phyloP scores from a whole-genome alignment of 2,329 filamentous ascomycete genomes.

The Pseudogymnoascus sp. region DNA sequence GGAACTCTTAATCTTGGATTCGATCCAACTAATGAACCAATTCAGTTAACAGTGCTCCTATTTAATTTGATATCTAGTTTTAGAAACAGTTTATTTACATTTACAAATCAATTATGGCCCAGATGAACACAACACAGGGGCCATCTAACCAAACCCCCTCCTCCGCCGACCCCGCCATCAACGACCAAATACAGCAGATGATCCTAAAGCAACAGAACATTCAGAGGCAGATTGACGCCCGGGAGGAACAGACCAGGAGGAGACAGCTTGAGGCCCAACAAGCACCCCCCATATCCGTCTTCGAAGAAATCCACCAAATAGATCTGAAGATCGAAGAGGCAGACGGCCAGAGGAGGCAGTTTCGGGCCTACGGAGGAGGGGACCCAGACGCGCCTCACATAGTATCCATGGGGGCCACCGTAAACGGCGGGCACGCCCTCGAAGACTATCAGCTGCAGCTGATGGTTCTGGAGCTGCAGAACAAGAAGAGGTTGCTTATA shows the following conservation, averaged over 20 bases:
- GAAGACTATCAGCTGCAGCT: too few species aligned
- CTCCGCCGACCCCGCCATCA: conserved; percentile 62
- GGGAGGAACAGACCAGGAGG: too few species aligned
- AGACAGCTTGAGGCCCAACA: conserved; percentile 35
- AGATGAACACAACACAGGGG: background rate
- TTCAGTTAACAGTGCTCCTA: background rate
- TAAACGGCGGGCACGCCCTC: too few species aligned
- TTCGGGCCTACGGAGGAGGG: conserved; percentile 65
- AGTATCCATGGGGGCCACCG: too few species aligned
- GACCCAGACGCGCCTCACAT: too few species aligned
- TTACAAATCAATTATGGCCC: background rate
- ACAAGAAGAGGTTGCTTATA: conserved; percentile 79
- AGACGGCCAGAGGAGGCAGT: conserved; percentile 76
- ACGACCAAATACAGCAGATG: conserved; percentile 88
- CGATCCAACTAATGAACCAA: background rate
- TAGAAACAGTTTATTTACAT: background rate
- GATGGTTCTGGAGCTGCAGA: conserved; percentile 34
- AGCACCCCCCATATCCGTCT: conserved; percentile 64
- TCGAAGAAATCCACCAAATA: conserved; percentile 77
- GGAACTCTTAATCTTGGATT: background rate
- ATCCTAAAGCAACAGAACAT: conserved; percentile 81
- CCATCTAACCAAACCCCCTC: background rate
- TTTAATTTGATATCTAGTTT: background rate
- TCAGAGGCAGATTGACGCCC: conserved; percentile 28
- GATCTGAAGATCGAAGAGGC: conserved; percentile 80